Base-by-base conservation (phyloP, 1,139 yeast species). In the Wickerhamomyces sp. region DNA sequence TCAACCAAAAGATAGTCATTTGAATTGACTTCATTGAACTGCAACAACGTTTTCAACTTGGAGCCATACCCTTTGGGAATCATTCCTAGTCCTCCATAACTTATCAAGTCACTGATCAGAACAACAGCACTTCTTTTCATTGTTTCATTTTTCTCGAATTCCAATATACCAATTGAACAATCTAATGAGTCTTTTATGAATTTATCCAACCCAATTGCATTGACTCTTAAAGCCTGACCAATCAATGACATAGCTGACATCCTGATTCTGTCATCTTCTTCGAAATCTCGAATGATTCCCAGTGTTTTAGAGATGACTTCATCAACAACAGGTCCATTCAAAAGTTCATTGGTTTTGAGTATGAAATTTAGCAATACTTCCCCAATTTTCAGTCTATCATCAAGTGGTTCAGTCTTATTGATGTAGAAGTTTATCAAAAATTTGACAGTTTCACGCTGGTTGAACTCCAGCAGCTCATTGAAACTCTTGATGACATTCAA, bases 231-330 rank as follows among this genome's bases (percentile, higher is more conserved):
- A 33, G 85, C 69, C 7, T 75, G 66, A 23, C 96, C 96, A 18
- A 91, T 64, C 14, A 93, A 63, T 1, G 96, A 87, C 80, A 90
- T 75, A 0, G 96, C 80, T 1, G 97, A 90, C 85, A 89, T 84
- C 54, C 97, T 71, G 37, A 89, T 56, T 39, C 83, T 73, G 46
- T 73, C 70, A 54, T 89, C 96, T 8, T 57, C 54, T 5, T 58
- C 60, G 36, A 58, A 57, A 11, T 57, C 53, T 40, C 62, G 54
- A 9, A 67, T 56, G 23, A 61, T 58, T 4, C 47, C 44, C 4
- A 65, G 51, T 6, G 66, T 60, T 1, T 61, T 59, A 3, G 68
- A 63, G 14, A 69, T 60, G 14, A 78, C 53, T 10, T 49, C 46
- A 36, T 65, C 64, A 0, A 74, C 69, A 1, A 56, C 36, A 0